Percentiles rank a stretch among this genome's conserved stretches.
phyloP scores from a whole-genome alignment of 225 moss, liverwort and hornwort genomes.

The Pleurozium schreberi region DNA sequence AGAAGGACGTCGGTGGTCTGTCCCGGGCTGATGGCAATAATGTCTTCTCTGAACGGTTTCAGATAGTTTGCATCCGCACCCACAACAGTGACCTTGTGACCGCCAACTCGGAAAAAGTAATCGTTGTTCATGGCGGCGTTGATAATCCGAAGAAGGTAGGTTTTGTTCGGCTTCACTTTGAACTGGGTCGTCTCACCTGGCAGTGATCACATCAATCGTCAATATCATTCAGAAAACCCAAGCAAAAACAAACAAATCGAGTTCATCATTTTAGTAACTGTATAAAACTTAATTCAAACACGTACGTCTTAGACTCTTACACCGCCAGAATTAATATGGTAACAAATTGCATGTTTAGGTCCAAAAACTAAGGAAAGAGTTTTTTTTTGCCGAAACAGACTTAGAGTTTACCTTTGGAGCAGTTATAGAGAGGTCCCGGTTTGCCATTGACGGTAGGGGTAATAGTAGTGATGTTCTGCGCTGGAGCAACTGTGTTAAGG shows the following conservation, averaged over 20 bases:
- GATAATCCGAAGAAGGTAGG: constrained; percentile 29
- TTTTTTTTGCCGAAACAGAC: background rate
- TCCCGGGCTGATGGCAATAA: background rate
- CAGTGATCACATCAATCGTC: background rate
- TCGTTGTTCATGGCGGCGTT: constrained; percentile 30
- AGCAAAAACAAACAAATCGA: background rate
- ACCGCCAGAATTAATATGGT: background rate
- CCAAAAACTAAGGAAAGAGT: background rate
- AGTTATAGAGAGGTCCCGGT: constrained; percentile 12
- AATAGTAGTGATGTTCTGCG: background rate
- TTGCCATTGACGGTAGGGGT: constrained; percentile 30
- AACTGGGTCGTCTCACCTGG: background rate
- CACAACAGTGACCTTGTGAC: constrained; percentile 47
- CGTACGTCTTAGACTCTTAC: background rate
- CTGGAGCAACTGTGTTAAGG: background rate
- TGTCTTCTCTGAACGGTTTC: constrained; percentile 22
- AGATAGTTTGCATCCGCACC: constrained; percentile 45
- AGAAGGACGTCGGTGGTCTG: no score
- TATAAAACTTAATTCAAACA: no score
- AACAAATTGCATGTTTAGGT: background rate
- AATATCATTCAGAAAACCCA: background rate
- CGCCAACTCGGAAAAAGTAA: constrained; percentile 21
- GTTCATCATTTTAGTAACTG: no score
- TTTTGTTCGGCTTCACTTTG: background rate
- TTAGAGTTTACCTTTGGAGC: background rate